Evolutionary conservation across 768 basidiomycete genomes (phyloP).

Genomic region (Hydnomerulius pinastri): DNA sequence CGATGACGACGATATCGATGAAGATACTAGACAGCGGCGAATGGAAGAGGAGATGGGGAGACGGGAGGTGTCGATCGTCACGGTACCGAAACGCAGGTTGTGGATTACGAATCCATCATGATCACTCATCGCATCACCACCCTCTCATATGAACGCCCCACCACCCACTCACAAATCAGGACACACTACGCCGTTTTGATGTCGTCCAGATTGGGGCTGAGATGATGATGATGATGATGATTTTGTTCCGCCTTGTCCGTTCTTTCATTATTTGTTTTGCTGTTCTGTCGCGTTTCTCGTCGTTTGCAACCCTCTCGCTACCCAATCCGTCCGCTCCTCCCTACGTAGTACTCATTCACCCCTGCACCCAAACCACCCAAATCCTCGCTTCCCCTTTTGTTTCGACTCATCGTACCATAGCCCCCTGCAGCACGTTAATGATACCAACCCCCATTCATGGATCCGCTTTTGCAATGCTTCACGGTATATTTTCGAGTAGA

Average conservation of each 20-base stretch:
- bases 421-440: conserved; percentile 25
- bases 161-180: too few species aligned
- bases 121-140: conserved; percentile 16
- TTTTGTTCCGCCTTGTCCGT: too few species aligned
- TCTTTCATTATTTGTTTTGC: conserved; percentile 15
- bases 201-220: too few species aligned
- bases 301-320: conserved; percentile 14
- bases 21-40: conserved; percentile 67
- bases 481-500: conserved; percentile 39
- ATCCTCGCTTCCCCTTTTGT: background rate
- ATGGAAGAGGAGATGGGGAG: conserved; percentile 84
- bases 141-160: too few species aligned
- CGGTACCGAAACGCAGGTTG: conserved; percentile 71
- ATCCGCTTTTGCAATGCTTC: conserved; percentile 35
- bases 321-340: background rate
- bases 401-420: conserved; percentile 27
- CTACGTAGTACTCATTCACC: conserved; percentile 1
- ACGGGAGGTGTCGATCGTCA: conserved; percentile 81
- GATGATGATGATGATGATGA: too few species aligned
- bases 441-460: conserved; percentile 27
- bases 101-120: conserved; percentile 70
- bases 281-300: conserved; percentile 13
- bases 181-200: too few species aligned
- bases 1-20: conserved; percentile 72
- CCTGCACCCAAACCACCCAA: too few species aligned